phyloP scores from a whole-genome alignment of 2,329 filamentous ascomycete genomes.

The Sphaerulina musiva region DNA sequence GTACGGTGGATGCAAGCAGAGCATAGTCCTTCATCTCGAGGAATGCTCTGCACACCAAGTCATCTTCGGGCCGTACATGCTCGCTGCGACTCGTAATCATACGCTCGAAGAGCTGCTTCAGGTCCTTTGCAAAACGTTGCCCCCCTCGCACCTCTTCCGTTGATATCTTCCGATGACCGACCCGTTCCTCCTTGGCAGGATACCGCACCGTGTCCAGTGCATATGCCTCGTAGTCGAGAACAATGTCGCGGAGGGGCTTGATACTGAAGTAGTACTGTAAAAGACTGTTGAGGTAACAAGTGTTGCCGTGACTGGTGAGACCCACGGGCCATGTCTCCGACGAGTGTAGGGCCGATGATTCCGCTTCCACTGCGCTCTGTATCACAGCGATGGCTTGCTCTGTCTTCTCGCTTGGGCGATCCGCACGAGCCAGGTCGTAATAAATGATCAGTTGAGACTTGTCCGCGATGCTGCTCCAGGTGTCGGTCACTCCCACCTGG shows the following conservation, averaged over 20 bases:
- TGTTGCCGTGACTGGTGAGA: slow-evolving; percentile 90
- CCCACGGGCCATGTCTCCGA: slow-evolving; percentile 63
- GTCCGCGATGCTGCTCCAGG: slow-evolving; percentile 23
- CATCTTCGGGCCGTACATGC: slow-evolving; percentile 31
- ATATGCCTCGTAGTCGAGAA: slow-evolving; percentile 67
- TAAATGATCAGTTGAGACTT: slow-evolving; percentile 17
- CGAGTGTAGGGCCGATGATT: slow-evolving; percentile 10
- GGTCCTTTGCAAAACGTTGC: slow-evolving; percentile 32
- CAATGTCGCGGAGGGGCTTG: slow-evolving; percentile 69
- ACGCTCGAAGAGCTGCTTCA: slow-evolving; percentile 32
- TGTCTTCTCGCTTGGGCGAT: slow-evolving; percentile 29
- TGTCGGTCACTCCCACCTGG: slow-evolving; percentile 34
- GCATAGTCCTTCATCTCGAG: slow-evolving; percentile 27
- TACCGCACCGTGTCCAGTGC: slow-evolving; percentile 62
- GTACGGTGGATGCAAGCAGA: slow-evolving; percentile 17
- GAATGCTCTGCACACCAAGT: slow-evolving; percentile 34
- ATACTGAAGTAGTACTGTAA: slow-evolving; percentile 93
- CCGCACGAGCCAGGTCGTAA: slow-evolving; percentile 23
- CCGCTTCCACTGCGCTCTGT: slow-evolving; percentile 23
- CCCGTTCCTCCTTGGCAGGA: slow-evolving; percentile 58
- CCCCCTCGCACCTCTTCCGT: slow-evolving; percentile 32
- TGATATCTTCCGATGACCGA: slow-evolving; percentile 63
- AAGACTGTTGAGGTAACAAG: slow-evolving; percentile 94
- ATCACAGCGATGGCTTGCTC: slow-evolving; percentile 32
- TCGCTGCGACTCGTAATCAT: slow-evolving; percentile 32